Percentiles rank a stretch among this genome's conserved stretches.
Evolutionary conservation across 2,329 filamentous ascomycete genomes (phyloP).

Genomic region (Daldinia sp.): DNA sequence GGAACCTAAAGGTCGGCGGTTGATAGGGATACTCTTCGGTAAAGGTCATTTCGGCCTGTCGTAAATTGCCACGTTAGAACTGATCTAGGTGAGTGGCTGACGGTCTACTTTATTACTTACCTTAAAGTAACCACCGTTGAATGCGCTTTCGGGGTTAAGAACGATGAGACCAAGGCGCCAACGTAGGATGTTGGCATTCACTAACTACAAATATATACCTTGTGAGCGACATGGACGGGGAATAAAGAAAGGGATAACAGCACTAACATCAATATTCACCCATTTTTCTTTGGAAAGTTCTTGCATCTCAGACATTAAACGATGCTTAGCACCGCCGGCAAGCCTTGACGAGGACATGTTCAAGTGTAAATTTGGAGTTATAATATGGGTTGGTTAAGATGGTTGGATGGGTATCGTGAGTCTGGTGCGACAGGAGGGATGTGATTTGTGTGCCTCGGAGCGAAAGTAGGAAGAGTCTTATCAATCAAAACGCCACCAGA

Average conservation of each 20-base stretch:
- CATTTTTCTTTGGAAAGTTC: conserved; percentile 87
- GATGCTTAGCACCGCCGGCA: conserved; percentile 69
- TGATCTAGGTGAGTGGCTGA: background rate
- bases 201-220: conserved; percentile 59
- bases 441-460: conserved; percentile 17
- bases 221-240: conserved; percentile 23
- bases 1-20: conserved; percentile 89
- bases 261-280: conserved; percentile 83
- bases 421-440: conserved; percentile 9
- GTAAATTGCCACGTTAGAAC: conserved; percentile 4
- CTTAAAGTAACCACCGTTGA: conserved; percentile 92
- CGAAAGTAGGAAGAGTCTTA: conserved; percentile 3
- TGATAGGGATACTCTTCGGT: conserved; percentile 87
- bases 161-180: conserved; percentile 93
- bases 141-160: conserved; percentile 88
- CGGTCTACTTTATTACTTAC: conserved; percentile 47
- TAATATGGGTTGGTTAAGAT: background rate
- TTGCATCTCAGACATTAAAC: conserved; percentile 89
- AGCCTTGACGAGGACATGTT: conserved; percentile 43
- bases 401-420: conserved; percentile 1
- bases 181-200: conserved; percentile 82
- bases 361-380: conserved; percentile 4
- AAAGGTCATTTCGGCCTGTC: conserved; percentile 83
- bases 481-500: conserved; percentile 20
- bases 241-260: background rate